Evolutionary conservation across 2,329 filamentous ascomycete genomes (phyloP).

Genomic region (Falciphora oryzae): DNA sequence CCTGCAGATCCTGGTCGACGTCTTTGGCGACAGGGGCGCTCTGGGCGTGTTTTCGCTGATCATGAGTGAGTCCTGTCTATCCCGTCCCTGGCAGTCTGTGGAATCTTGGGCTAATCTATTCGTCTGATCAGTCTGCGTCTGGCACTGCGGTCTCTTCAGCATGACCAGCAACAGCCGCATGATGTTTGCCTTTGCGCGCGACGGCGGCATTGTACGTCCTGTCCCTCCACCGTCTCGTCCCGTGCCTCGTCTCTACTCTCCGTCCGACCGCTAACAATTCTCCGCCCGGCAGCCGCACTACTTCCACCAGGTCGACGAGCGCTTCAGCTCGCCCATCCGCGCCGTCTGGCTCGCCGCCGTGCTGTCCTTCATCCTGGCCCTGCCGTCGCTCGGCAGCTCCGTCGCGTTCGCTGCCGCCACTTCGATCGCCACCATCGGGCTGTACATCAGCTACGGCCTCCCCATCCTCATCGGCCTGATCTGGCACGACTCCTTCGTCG

Average conservation of each 20-base stretch:
- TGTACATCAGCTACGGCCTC: slow-evolving; percentile 53
- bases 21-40: slow-evolving; percentile 49
- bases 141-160: slow-evolving; percentile 55
- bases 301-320: slow-evolving; percentile 47
- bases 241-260: slow-evolving; percentile 1
- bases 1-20: slow-evolving; percentile 51
- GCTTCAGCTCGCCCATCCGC: slow-evolving; percentile 44
- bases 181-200: slow-evolving; percentile 54
- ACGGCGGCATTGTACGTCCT: slow-evolving; percentile 42
- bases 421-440: slow-evolving; percentile 52
- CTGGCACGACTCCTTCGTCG: slow-evolving; percentile 41
- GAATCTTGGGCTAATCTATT: too few relatives aligned
- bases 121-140: slow-evolving; percentile 42
- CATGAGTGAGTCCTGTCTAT: slow-evolving; percentile 29
- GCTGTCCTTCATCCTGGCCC: slow-evolving; percentile 47
- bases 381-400: slow-evolving; percentile 47
- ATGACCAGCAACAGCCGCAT: slow-evolving; percentile 52
- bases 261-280: not conserved
- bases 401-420: slow-evolving; percentile 55
- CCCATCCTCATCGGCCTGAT: slow-evolving; percentile 50
- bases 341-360: slow-evolving; percentile 50
- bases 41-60: slow-evolving; percentile 49
- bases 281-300: slow-evolving; percentile 33
- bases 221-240: not conserved
- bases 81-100: not conserved